Percentiles rank a stretch among this genome's conserved stretches.
Conservation (phyloP, 2,329 filamentous ascomycete species). For the Pseudopithomyces maydicus region DNA sequence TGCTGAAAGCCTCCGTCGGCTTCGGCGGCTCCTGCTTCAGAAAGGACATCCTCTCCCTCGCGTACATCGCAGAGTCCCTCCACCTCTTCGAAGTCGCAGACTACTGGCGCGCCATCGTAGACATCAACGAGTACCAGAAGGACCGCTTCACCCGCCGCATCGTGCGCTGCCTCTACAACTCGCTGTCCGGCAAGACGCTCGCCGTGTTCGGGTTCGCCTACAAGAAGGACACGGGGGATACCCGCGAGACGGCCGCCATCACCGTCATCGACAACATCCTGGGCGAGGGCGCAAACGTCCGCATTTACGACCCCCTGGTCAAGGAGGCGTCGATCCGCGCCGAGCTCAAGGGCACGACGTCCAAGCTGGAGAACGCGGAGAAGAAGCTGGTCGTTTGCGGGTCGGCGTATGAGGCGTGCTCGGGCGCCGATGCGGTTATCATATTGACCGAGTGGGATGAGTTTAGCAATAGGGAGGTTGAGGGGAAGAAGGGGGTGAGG, state of each 20-base stretch:
- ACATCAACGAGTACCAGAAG: constrained; percentile 77
- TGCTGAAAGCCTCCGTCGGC: constrained; percentile 75
- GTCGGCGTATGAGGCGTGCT: neutral
- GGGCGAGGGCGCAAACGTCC: constrained; percentile 68
- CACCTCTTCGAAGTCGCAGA: constrained; percentile 72
- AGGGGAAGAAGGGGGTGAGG: neutral
- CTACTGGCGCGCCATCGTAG: constrained; percentile 76
- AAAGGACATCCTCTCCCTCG: constrained; percentile 76
- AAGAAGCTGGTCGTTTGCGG: neutral
- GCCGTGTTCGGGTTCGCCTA: constrained; percentile 76
- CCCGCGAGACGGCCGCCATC: constrained; percentile 57
- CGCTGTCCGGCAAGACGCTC: constrained; percentile 71
- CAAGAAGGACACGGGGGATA: constrained; percentile 80
- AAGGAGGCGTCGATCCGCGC: constrained; percentile 2
- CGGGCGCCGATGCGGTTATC: constrained; percentile 1
- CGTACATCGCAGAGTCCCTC: constrained; percentile 74
- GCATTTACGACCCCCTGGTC: constrained; percentile 67
- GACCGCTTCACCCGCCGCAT: constrained; percentile 67
- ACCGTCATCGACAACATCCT: constrained; percentile 69
- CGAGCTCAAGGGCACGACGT: constrained; percentile 1
- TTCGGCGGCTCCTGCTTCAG: constrained; percentile 84
- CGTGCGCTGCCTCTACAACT: constrained; percentile 69
- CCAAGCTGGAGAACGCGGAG: neutral
- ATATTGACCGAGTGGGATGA: constrained; percentile 8
- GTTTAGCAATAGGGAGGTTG: constrained; percentile 1